A percentile compares a stretch with the other conserved stretches of the same genome.
Evolutionary conservation across 2,329 filamentous ascomycete species (phyloP).

Genomic region (Neofusicoccum ribis): DNA sequence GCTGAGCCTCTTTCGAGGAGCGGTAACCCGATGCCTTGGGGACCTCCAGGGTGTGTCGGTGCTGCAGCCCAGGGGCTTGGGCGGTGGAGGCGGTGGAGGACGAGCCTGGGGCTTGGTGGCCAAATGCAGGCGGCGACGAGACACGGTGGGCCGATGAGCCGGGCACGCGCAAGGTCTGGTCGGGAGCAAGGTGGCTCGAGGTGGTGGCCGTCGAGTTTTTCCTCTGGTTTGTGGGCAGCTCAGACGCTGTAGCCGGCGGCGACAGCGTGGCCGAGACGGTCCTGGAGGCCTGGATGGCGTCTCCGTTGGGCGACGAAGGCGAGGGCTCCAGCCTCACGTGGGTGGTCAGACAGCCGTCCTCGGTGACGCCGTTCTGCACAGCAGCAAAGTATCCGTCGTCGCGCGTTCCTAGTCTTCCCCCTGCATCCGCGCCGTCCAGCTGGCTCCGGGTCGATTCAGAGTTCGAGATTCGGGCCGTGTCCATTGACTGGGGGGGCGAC

Average conservation of each 20-base stretch:
- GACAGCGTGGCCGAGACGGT: constrained; percentile 2
- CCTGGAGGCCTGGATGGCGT: constrained; percentile 21
- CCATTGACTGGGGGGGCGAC: constrained; percentile 22
- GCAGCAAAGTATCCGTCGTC: constrained; percentile 51
- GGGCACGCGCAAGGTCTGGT: constrained; percentile 41
- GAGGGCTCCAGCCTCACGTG: constrained; percentile 38
- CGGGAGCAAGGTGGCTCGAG: constrained; percentile 24
- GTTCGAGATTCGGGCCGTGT: constrained; percentile 29
- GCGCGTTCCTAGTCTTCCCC: constrained; percentile 26
- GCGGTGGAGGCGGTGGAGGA: constrained; percentile 41
- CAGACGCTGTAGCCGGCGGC: not conserved
- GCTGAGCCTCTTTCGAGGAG: constrained; percentile 64
- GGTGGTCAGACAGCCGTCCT: constrained; percentile 38
- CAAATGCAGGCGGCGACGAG: constrained; percentile 64
- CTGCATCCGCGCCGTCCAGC: constrained; percentile 3
- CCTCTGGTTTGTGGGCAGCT: constrained; percentile 17
- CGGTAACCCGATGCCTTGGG: constrained; percentile 67
- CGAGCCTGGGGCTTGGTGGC: constrained; percentile 30
- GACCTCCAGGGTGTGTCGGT: constrained; percentile 86
- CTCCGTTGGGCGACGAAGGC: constrained; percentile 29
- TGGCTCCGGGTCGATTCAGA: constrained; percentile 21
- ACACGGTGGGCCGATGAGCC: constrained; percentile 48
- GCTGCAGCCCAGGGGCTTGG: constrained; percentile 64
- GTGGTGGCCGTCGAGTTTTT: constrained; percentile 28
- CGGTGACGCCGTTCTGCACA: constrained; percentile 34